These are phyloP conservation scores for Forsythia viridissima DNA, from an alignment of 257 asterid genomes.

Conservation along the genomic window DNA sequence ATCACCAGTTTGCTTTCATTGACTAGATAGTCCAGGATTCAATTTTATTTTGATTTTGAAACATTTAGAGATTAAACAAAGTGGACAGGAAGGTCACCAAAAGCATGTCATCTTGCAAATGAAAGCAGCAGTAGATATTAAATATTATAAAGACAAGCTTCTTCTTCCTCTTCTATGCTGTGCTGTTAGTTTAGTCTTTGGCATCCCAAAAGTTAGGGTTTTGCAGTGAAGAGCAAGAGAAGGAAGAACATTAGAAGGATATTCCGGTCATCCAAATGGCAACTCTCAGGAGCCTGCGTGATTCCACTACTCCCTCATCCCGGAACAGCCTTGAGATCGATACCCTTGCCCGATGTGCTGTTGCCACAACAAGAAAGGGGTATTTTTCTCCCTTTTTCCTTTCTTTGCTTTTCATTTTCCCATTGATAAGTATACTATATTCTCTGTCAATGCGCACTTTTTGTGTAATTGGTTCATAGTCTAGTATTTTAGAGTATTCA, in stretches of 20 bases:
- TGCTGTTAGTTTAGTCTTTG: background rate
- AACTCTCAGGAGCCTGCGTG: conserved; percentile 54
- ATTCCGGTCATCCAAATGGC: conserved; percentile 38
- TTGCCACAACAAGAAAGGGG: conserved; percentile 67
- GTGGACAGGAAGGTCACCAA: too few relatives aligned
- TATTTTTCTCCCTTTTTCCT: background rate
- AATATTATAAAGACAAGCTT: background rate
- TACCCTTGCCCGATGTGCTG: conserved; percentile 66
- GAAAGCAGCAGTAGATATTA: too few relatives aligned
- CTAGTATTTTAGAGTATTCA: background rate
- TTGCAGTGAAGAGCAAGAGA: conserved; percentile 25
- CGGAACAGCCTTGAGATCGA: conserved; percentile 38
- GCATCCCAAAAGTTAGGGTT: conserved; percentile 30
- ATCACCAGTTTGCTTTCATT: background rate
- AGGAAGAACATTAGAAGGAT: conserved; percentile 8
- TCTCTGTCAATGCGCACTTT: too few relatives aligned
- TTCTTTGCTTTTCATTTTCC: background rate
- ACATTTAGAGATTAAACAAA: too few relatives aligned
- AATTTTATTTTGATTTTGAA: too few relatives aligned
- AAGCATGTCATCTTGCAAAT: too few relatives aligned
- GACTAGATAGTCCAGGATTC: too few relatives aligned
- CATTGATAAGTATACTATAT: background rate
- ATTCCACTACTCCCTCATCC: conserved; percentile 30
- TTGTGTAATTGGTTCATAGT: background rate
- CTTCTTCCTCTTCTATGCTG: background rate